These are phyloP conservation scores for Allium cepa DNA, from an alignment of 106 monocot genomes.

Conservation along the genomic window DNA sequence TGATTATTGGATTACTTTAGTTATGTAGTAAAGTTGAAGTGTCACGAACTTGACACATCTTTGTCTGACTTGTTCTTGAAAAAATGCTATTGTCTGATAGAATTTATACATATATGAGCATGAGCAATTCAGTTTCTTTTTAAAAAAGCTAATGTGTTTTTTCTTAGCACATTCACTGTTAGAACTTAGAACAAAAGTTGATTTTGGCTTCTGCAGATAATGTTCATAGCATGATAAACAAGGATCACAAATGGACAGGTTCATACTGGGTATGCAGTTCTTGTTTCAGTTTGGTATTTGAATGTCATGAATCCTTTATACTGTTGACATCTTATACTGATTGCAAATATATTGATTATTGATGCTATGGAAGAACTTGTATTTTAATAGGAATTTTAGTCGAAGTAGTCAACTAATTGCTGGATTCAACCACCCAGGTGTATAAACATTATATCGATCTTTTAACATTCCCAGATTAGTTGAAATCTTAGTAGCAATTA, in stretches of 20 bases:
- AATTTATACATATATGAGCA: neutral
- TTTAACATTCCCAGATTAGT: too few relatives aligned
- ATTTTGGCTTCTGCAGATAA: slow-evolving; percentile 39
- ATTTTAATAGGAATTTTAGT: too few relatives aligned
- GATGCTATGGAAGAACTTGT: too few relatives aligned
- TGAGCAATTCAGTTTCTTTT: neutral
- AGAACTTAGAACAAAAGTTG: too few relatives aligned
- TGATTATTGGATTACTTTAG: neutral
- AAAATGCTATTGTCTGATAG: neutral
- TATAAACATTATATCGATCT: too few relatives aligned
- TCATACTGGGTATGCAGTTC: slow-evolving; percentile 73
- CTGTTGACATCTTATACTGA: too few relatives aligned
- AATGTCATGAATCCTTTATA: too few relatives aligned
- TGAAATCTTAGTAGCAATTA: too few relatives aligned
- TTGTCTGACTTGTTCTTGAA: neutral
- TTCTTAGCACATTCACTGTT: too few relatives aligned
- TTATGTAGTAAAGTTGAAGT: neutral
- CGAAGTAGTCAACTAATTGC: too few relatives aligned
- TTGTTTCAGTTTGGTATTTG: neutral
- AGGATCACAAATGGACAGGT: slow-evolving; percentile 66
- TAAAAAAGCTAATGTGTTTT: neutral
- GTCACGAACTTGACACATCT: neutral
- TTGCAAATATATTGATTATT: too few relatives aligned
- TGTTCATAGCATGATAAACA: slow-evolving; percentile 74
- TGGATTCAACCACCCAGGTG: too few relatives aligned